phyloP scores from a whole-genome alignment of 2,329 filamentous ascomycete genomes.

The Trichoderma citrinoviride region DNA sequence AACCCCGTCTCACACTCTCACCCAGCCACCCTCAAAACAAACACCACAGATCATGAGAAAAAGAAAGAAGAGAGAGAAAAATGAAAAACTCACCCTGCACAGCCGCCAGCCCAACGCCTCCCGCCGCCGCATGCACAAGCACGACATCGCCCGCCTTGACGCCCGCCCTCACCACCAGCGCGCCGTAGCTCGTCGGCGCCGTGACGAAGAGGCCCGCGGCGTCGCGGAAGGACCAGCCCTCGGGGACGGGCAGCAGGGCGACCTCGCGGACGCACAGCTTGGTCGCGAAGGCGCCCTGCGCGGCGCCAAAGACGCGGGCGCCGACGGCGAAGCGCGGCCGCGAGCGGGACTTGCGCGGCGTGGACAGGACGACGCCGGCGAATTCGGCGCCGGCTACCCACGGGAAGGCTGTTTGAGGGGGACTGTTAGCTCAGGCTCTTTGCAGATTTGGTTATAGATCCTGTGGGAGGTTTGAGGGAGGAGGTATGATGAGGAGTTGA shows the following conservation, averaged over 20 bases:
- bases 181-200: constrained; percentile 84
- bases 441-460: no score
- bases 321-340: constrained; percentile 67
- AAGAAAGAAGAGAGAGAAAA: not conserved
- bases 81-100: constrained; percentile 60
- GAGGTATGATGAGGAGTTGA: not conserved
- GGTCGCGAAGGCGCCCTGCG: constrained; percentile 83
- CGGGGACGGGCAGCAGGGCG: constrained; percentile 68
- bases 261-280: constrained; percentile 66
- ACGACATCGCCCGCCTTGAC: constrained; percentile 81
- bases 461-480: no score
- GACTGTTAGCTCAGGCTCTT: no score
- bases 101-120: constrained; percentile 85
- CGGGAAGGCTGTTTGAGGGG: constrained; percentile 68
- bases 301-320: constrained; percentile 80
- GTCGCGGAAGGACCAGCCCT: constrained; percentile 79
- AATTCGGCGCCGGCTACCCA: constrained; percentile 90
- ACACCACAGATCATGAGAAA: not conserved
- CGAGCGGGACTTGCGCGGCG: constrained; percentile 49
- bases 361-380: constrained; percentile 69
- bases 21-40: not conserved
- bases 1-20: not conserved
- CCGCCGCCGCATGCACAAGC: constrained; percentile 87
- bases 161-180: constrained; percentile 72
- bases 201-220: constrained; percentile 90